Evolutionary conservation across 495 filamentous ascomycete genomes (phyloP).

Genomic region (Hypoxylon rickii): DNA sequence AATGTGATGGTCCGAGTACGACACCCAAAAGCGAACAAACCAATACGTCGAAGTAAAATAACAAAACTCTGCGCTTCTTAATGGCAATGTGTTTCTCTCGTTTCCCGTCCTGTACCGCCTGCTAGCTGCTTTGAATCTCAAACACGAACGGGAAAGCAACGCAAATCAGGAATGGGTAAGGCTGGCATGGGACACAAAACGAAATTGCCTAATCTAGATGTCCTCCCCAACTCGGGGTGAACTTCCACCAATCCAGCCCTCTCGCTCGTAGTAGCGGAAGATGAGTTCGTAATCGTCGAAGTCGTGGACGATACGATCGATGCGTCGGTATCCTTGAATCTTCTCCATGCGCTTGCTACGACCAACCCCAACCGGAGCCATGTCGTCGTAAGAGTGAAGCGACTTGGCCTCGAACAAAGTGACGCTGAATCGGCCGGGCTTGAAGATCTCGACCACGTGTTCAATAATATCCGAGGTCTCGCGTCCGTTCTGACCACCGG

Average conservation of each 20-base stretch:
- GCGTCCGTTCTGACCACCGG: conserved; percentile 84
- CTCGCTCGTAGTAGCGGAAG: conserved; percentile 93
- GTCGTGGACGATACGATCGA: conserved; percentile 96
- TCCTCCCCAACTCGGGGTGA: conserved; percentile 69
- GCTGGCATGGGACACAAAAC: neutral
- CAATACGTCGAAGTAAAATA: conserved; percentile 2
- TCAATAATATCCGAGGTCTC: conserved; percentile 88
- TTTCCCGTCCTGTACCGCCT: conserved; percentile 5
- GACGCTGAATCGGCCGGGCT: conserved; percentile 93
- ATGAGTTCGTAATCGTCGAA: conserved; percentile 97
- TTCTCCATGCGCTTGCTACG: conserved; percentile 75
- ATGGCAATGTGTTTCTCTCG: neutral
- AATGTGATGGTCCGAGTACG: conserved; percentile 6
- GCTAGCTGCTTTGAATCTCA: conserved; percentile 1
- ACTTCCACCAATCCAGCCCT: conserved; percentile 82
- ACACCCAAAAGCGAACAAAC: neutral
- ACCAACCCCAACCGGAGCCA: conserved; percentile 40
- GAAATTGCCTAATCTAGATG: conserved; percentile 23
- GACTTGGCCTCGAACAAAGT: conserved; percentile 93
- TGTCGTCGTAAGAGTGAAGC: conserved; percentile 50
- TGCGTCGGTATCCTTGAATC: conserved; percentile 83
- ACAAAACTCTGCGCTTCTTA: neutral
- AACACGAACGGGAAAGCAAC: conserved; percentile 11
- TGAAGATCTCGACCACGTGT: conserved; percentile 94
- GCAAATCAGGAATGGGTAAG: conserved; percentile 5